Base-by-base conservation (phyloP, 2,329 filamentous ascomycete genomes). In the Trichoderma breve region DNA sequence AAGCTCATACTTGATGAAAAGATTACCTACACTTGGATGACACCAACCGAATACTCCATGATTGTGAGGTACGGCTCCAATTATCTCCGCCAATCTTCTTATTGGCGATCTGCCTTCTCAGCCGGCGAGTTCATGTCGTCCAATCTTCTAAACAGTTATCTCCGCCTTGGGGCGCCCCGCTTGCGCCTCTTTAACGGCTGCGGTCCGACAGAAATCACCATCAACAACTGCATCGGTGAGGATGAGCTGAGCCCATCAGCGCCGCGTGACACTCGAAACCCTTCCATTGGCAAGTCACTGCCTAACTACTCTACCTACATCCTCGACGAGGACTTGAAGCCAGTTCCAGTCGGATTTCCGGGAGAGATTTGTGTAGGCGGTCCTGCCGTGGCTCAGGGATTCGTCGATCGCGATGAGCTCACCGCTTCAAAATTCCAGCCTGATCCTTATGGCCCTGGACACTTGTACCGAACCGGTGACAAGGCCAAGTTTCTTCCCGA, bases 401-500 rank as follows among this genome's bases (percentile, higher is more conserved):
- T 86, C 73, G 74, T 86, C 14, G 76, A 80, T 55, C 66, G 72
- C 12, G 74, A 76, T 1, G 72, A 76, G 14, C 62, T 69, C 4
- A 68, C 62, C 14, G 15, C n/a, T 30, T 18, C 28, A n/a, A 73
- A 71, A 12, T 73, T 73, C 36, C 24, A 69, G 28, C n/a, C 51
- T 39, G 55, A 58, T 58, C 55, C 55, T n/a, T 58, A 58, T 60
- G 74, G 4, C 74, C 75, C 26, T 76, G 76, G 76, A 77, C 71
- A 0, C 78, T 83, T 65, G 26, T 83, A 84, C 73, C 79, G 78
- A 21, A 85, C 83, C 1, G 83, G 84, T 1, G 84, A 86, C 71
- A 75, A 73, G 18, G 84, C 81, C 1, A 76, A 77, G 3, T 74
- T 84, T 28, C 71, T 71, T 1, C 24, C 71, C 0, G 79, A 83